Evolutionary conservation across 2,329 filamentous ascomycete species (phyloP), one percentile per base, ranked within the genome.

Genomic region (Apiospora rasikravindrae): DNA sequence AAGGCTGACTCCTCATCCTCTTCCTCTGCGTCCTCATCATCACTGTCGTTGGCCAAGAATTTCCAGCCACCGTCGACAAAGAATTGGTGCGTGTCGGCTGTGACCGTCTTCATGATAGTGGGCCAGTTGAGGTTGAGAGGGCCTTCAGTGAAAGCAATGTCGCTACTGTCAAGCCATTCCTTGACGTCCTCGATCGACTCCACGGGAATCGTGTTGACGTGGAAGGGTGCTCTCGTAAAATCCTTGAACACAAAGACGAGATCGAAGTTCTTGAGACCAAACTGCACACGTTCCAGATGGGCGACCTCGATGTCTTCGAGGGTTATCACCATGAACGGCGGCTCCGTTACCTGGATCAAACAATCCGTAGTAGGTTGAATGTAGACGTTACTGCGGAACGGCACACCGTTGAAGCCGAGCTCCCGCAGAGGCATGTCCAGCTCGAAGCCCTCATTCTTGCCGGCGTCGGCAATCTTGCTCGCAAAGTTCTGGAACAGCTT

Each of bases 51-150:
- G 70, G 92, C 91, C 73, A 99, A 82, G 89, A 99, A 98, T 1
- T 91, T 93, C 96, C 96, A 99, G 66, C 96, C 96, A 44, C 97
- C 96, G 75, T 98, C 96, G 4, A 88, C 90, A 83, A 98, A 99
- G 90, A 99, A 99, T 77, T 93, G 90, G 81, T 99, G 96, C 2
- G 96, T 94, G 80, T 99, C 95, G 47, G 93, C 92, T 26, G 93
- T 96, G 37, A 99, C 95, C 0, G 96, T 99, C 88, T 99, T 99
- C 95, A 99, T 99, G 80, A 99, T 99, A 22, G 95, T 98, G 14
- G 94, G 93, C 96, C 96, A 99, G 87, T 98, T 98, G 72, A 99
- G 88, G 85, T 99, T 99, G 77, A 99, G 90, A 1, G 96, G 96
- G 72, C 96, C 96, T 83, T 99, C 97, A 16, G 91, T 93, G 86